A percentile compares a stretch with the other conserved stretches of the same genome.
Conservation (phyloP, 192 early-diverging fungal species). For the Entrophospora sp. region DNA sequence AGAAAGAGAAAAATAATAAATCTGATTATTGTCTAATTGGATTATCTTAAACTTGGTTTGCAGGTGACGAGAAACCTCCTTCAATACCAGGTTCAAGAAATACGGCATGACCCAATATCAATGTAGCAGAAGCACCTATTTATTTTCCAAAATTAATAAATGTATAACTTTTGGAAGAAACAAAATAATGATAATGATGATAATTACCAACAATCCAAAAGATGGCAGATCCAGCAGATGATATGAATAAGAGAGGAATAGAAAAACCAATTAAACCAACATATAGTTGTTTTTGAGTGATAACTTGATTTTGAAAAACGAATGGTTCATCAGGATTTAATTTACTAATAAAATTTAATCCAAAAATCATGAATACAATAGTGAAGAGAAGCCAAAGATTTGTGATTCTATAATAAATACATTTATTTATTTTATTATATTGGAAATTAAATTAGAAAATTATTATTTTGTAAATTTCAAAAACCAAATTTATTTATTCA, state of each 20-base stretch:
- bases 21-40: too few species aligned
- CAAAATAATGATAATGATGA: neutral
- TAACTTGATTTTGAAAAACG: constrained; percentile 12
- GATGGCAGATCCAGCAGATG: constrained; percentile 40
- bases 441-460: neutral
- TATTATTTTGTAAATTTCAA: too few species aligned
- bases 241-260: constrained; percentile 43
- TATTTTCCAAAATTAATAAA: neutral
- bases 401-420: constrained; percentile 32
- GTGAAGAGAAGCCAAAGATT: constrained; percentile 40
- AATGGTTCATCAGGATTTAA: constrained; percentile 32
- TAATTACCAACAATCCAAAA: constrained; percentile 53
- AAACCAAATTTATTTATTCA: neutral
- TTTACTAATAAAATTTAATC: constrained; percentile 40
- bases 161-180: neutral
- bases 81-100: constrained; percentile 47
- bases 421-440: too few species aligned
- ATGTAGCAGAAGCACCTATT: constrained; percentile 45
- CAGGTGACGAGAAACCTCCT: constrained; percentile 38
- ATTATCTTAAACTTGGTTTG: too few species aligned
- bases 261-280: constrained; percentile 31
- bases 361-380: constrained; percentile 39
- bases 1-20: too few species aligned
- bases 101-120: constrained; percentile 48
- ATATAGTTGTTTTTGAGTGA: constrained; percentile 35